Evolutionary conservation across 495 filamentous ascomycete species (phyloP).

Genomic region (Thozetella sp.): DNA sequence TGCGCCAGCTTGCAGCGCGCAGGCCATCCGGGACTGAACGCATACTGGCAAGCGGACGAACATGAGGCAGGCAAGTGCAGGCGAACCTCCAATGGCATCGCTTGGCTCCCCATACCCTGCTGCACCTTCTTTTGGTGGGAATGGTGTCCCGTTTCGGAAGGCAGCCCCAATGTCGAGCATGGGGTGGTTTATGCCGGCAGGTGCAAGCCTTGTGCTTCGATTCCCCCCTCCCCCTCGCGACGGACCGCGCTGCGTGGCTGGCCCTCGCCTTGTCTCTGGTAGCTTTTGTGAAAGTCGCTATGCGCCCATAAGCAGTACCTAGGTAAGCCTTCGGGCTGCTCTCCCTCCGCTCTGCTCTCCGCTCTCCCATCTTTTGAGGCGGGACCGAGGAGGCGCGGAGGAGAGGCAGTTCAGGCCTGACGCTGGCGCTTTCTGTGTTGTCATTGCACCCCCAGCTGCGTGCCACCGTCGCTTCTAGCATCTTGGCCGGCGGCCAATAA

Average conservation of each 20-base stretch:
- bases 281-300: no score
- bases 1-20: background rate
- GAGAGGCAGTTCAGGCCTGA: no score
- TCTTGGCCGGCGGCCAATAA: background rate
- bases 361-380: no score
- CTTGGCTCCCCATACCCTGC: no score
- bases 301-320: no score
- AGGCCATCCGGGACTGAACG: background rate
- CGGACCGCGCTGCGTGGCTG: background rate
- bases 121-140: background rate
- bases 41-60: background rate
- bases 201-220: constrained; percentile 7
- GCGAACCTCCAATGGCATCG: background rate
- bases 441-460: no score
- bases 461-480: constrained; percentile 1
- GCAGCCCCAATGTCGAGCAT: background rate
- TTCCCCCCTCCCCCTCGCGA: background rate
- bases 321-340: no score
- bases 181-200: constrained; percentile 13
- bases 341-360: no score
- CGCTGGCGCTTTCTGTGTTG: background rate
- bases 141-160: constrained; percentile 5
- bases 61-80: background rate
- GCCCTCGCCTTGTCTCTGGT: no score
- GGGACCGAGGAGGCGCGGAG: no score